A percentile compares a stretch with the other conserved stretches of the same genome.
These are phyloP conservation scores for Macrophomina phaseolina DNA, from an alignment of 2,329 filamentous ascomycete genomes.

Conservation along the genomic window DNA sequence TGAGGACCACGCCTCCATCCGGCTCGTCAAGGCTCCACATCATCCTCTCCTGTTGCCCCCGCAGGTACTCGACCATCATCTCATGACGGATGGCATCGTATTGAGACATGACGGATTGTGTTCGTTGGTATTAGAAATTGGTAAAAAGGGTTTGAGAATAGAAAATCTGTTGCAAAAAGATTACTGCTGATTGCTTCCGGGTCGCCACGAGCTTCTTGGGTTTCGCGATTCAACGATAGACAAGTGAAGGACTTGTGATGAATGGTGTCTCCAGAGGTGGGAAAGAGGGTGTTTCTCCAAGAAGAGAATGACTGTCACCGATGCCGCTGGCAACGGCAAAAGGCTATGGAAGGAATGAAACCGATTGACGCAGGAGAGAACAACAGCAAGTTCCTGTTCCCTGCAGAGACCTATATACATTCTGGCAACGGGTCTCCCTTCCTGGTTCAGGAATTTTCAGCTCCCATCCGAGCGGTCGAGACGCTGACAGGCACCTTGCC, in stretches of 20 bases:
- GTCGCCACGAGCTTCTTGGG: not conserved
- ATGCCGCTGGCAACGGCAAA: constrained; percentile 2
- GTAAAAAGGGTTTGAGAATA: not conserved
- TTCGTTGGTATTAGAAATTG: not conserved
- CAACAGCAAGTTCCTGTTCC: not conserved
- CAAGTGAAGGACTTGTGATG: not conserved
- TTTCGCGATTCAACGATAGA: not conserved
- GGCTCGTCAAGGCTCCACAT: constrained; percentile 75
- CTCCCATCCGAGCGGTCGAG: not conserved
- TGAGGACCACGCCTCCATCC: constrained; percentile 75
- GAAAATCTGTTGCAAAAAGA: not conserved
- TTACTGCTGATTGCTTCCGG: not conserved
- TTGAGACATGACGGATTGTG: constrained; percentile 26
- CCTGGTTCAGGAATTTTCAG: not conserved
- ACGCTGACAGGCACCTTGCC: not conserved
- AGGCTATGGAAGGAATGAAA: not conserved
- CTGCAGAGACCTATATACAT: not conserved
- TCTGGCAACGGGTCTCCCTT: not conserved
- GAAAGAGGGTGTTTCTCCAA: not conserved
- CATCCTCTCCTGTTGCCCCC: constrained; percentile 77
- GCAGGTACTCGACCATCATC: constrained; percentile 83
- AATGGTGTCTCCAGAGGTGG: not conserved
- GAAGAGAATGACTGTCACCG: constrained; percentile 6
- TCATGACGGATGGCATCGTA: constrained; percentile 76
- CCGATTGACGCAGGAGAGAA: not conserved